Conservation (phyloP, 306 rosid genomes). For the Cucumis cinereus region DNA sequence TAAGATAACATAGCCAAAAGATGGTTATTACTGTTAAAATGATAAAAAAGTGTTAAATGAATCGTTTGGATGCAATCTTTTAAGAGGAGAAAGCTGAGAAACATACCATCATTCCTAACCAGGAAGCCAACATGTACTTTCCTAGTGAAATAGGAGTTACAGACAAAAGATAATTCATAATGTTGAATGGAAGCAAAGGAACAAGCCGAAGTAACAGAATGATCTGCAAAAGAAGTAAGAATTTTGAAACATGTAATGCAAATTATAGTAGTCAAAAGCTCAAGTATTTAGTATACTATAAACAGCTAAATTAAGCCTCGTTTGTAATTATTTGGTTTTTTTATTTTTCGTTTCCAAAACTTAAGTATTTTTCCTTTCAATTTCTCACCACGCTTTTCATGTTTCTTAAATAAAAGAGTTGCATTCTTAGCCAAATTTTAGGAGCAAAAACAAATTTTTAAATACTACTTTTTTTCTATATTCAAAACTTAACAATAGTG, state of each 20-base stretch:
- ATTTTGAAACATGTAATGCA: background rate
- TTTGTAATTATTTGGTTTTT: no score
- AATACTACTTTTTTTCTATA: no score
- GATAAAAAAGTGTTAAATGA: background rate
- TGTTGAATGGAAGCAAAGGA: slow-evolving; percentile 42
- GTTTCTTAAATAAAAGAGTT: no score
- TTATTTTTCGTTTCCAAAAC: no score
- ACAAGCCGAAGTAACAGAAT: slow-evolving; percentile 37
- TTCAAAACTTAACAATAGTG: no score
- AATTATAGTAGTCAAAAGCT: background rate
- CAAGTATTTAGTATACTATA: background rate
- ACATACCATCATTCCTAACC: slow-evolving; percentile 56
- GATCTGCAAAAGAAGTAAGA: slow-evolving; percentile 20
- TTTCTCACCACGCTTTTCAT: no score
- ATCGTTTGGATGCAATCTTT: slow-evolving; percentile 1
- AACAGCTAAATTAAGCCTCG: background rate
- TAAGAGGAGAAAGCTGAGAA: slow-evolving; percentile 16
- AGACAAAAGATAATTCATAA: slow-evolving; percentile 42
- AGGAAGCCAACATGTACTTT: slow-evolving; percentile 39
- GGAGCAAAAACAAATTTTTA: no score
- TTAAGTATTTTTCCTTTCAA: no score
- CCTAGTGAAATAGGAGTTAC: slow-evolving; percentile 36
- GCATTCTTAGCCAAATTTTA: no score
- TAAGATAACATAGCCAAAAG: background rate
- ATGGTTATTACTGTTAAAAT: background rate